Evolutionary conservation across 192 early-diverging fungal genomes (phyloP).

Genomic region (Coemansia sp.): DNA sequence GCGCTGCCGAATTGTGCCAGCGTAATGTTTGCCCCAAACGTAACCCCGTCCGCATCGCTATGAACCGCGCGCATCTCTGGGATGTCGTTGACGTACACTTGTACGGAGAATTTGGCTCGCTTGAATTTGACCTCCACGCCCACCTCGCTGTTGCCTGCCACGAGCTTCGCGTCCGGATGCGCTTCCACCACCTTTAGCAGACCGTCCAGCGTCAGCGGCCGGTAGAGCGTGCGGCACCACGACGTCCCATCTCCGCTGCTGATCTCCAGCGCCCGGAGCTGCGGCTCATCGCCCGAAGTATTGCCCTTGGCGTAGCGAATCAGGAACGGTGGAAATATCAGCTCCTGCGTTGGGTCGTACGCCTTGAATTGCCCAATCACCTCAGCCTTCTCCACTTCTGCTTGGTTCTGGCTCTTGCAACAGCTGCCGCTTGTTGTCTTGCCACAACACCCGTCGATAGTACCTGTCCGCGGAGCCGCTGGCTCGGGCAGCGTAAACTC

Average conservation of each 20-base stretch:
- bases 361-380: slow-evolving; percentile 55
- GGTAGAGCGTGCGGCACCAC: slow-evolving; percentile 47
- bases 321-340: slow-evolving; percentile 68
- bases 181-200: slow-evolving; percentile 56
- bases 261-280: slow-evolving; percentile 26
- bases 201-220: slow-evolving; percentile 56
- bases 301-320: slow-evolving; percentile 55
- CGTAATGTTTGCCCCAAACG: slow-evolving; percentile 68
- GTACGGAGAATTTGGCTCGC: slow-evolving; percentile 60
- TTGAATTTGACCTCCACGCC: slow-evolving; percentile 81
- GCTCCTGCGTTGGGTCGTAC: slow-evolving; percentile 64
- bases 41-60: slow-evolving; percentile 34
- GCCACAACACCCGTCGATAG: slow-evolving; percentile 7
- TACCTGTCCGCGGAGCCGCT: background rate
- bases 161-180: slow-evolving; percentile 70
- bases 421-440: slow-evolving; percentile 4
- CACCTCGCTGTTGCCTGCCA: slow-evolving; percentile 81
- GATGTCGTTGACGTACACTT: slow-evolving; percentile 68
- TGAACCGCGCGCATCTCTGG: slow-evolving; percentile 60
- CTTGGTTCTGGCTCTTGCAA: slow-evolving; percentile 28
- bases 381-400: slow-evolving; percentile 30
- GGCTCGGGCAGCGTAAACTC: slow-evolving; percentile 21
- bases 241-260: slow-evolving; percentile 4
- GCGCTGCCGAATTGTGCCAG: slow-evolving; percentile 57
- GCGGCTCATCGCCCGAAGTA: slow-evolving; percentile 13